Evolutionary conservation across 2,329 filamentous ascomycete species (phyloP), one percentile per base, ranked within the genome.

Genomic region (Xylariaceae sp.): DNA sequence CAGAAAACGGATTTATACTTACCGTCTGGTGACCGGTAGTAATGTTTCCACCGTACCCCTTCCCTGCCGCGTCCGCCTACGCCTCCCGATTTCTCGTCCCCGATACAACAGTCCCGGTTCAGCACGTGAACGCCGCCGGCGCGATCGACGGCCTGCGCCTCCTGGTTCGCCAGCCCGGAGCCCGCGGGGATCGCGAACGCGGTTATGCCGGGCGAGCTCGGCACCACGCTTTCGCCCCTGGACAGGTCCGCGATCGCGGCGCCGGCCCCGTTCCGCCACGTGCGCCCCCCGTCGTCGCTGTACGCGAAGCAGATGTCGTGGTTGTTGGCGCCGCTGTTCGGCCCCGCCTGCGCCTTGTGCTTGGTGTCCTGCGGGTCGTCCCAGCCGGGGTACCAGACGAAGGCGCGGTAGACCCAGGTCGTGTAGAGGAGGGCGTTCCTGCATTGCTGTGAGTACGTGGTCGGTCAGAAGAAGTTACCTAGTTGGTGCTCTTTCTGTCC

Each of bases 361-460:
- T 76, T 69, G 12, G 67, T 72, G 56, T 77, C 75, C 0, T 41
- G 51, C 14, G 65, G 71, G 59, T 77, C 74, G 55, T 77, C 73
- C 73, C 74, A 77, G n/a, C 75, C 75, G 0, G 65, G 62, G 64
- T 77, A 77, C 51, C 68, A 67, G 5, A 80, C 76, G 47, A 80
- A 81, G 18, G 74, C 77, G 16, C 79, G 76, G 56, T 79, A 80
- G 0, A 81, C 80, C 79, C 79, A 81, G 1, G 77, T 79, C 19
- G 75, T 72, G 63, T 76, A 75, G 1, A 81, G 70, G 12, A 68
- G 69, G 1, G 60, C 63, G 29, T 37, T 37, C 14, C 32, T 37
- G 14, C 9, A n/a, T n/a, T n/a, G n/a, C n/a, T n/a, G n/a, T n/a
- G n/a, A n/a, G n/a, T n/a, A n/a, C n/a, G n/a, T n/a, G n/a, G n/a